Evolutionary conservation across 441 rosid species (phyloP).

Genomic region (Populus hybrid): DNA sequence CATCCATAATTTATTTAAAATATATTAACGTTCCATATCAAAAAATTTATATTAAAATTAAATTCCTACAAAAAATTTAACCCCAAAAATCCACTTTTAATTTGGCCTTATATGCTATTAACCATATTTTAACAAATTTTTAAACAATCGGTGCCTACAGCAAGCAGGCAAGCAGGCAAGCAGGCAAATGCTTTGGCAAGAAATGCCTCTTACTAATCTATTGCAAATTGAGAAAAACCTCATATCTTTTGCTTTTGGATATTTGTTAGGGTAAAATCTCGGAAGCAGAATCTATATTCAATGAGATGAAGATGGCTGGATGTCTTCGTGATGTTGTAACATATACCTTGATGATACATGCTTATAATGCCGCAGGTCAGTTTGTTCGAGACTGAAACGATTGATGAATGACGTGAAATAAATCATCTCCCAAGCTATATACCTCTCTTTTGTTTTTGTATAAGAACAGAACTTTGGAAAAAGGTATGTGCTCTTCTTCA

Average conservation of each 20-base stretch:
- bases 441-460: slow-evolving; percentile 4
- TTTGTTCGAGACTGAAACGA: slow-evolving; percentile 5
- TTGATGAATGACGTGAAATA: background rate
- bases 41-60: no score
- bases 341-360: slow-evolving; percentile 78
- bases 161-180: slow-evolving; percentile 72
- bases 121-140: no score
- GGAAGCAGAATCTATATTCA: slow-evolving; percentile 79
- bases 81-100: no score
- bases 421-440: slow-evolving; percentile 23
- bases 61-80: no score
- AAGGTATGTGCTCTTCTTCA: slow-evolving; percentile 57
- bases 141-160: slow-evolving; percentile 52
- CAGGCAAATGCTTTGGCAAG: slow-evolving; percentile 50
- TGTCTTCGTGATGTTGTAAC: slow-evolving; percentile 70
- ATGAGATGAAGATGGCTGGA: slow-evolving; percentile 62
- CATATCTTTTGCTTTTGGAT: slow-evolving; percentile 9
- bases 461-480: slow-evolving; percentile 59
- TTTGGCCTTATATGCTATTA: no score
- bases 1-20: no score
- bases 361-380: slow-evolving; percentile 66
- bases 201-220: background rate
- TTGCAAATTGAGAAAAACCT: slow-evolving; percentile 10
- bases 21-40: no score
- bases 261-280: slow-evolving; percentile 51